Conservation (phyloP, 2,329 filamentous ascomycete genomes). For the Aspergillus hiratsukae region DNA sequence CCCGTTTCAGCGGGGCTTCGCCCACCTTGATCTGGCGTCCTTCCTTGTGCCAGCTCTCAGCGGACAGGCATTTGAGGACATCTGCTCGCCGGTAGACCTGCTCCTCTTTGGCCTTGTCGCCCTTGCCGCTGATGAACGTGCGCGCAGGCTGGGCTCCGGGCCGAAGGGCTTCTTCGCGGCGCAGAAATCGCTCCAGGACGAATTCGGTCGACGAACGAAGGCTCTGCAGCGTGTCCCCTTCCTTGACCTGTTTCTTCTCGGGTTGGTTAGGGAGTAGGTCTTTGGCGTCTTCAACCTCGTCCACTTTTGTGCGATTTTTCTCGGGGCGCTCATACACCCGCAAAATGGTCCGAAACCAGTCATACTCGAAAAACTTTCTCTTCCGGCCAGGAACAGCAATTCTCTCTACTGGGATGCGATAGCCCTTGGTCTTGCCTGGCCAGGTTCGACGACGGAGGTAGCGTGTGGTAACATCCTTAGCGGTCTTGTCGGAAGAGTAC, state of each 20-base stretch:
- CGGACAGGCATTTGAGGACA: constrained; percentile 79
- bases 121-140: constrained; percentile 71
- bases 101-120: constrained; percentile 67
- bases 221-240: constrained; percentile 77
- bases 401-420: constrained; percentile 73
- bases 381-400: constrained; percentile 71
- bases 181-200: constrained; percentile 78
- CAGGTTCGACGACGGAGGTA: constrained; percentile 79
- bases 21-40: constrained; percentile 70
- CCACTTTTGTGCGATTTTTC: constrained; percentile 59
- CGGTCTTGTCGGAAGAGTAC: constrained; percentile 76
- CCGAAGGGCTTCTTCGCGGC: constrained; percentile 82
- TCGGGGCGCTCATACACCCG: constrained; percentile 61
- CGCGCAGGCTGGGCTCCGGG: constrained; percentile 65
- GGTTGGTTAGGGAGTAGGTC: constrained; percentile 70
- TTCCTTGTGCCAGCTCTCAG: constrained; percentile 97
- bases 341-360: constrained; percentile 86
- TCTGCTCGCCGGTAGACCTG: constrained; percentile 77
- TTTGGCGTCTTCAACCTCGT: constrained; percentile 72
- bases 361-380: constrained; percentile 73
- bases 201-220: constrained; percentile 84
- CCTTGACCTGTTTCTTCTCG: constrained; percentile 67
- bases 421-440: constrained; percentile 85
- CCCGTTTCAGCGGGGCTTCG: constrained; percentile 73
- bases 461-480: constrained; percentile 89